A percentile compares a stretch with the other conserved stretches of the same genome.
These are phyloP conservation scores for Saturnispora sekii DNA, from an alignment of 805 yeast species.

Conservation along the genomic window DNA sequence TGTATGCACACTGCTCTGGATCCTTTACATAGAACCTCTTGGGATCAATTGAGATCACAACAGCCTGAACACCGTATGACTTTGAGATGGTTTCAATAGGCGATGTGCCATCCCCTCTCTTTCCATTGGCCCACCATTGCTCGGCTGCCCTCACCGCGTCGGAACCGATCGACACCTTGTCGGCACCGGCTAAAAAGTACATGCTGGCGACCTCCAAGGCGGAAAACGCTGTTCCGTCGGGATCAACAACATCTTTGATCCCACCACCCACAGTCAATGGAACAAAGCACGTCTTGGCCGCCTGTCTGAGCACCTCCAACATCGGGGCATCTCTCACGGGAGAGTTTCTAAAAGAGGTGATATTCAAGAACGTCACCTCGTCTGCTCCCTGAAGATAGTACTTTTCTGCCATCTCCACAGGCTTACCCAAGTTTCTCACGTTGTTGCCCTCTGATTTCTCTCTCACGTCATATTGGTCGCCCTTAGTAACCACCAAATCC, in stretches of 20 bases:
- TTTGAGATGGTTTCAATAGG: constrained; percentile 91
- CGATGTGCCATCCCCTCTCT: constrained; percentile 55
- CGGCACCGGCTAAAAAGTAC: constrained; percentile 96
- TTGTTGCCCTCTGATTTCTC: constrained; percentile 49
- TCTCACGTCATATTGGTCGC: constrained; percentile 96
- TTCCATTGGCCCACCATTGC: constrained; percentile 52
- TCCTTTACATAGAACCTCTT: constrained; percentile 67
- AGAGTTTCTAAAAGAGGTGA: constrained; percentile 91
- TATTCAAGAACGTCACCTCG: constrained; percentile 89
- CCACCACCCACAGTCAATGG: constrained; percentile 99
- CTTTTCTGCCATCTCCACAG: constrained; percentile 85
- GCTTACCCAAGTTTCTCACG: constrained; percentile 93
- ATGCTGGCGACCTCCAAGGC: constrained; percentile 87
- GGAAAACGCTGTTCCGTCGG: constrained; percentile 67
- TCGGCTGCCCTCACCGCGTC: constrained; percentile 95
- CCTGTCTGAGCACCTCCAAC: constrained; percentile 74
- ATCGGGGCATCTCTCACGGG: constrained; percentile 92
- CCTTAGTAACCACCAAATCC: constrained; percentile 95
- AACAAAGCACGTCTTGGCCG: constrained; percentile 88
- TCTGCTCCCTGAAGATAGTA: constrained; percentile 95
- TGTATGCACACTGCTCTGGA: constrained; percentile 53
- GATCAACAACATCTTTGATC: constrained; percentile 81
- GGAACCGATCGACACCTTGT: constrained; percentile 94
- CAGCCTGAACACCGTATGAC: constrained; percentile 95
- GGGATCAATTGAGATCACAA: constrained; percentile 97